These are phyloP conservation scores for Postia placenta DNA, from an alignment of 768 basidiomycete species.

Conservation along the genomic window DNA sequence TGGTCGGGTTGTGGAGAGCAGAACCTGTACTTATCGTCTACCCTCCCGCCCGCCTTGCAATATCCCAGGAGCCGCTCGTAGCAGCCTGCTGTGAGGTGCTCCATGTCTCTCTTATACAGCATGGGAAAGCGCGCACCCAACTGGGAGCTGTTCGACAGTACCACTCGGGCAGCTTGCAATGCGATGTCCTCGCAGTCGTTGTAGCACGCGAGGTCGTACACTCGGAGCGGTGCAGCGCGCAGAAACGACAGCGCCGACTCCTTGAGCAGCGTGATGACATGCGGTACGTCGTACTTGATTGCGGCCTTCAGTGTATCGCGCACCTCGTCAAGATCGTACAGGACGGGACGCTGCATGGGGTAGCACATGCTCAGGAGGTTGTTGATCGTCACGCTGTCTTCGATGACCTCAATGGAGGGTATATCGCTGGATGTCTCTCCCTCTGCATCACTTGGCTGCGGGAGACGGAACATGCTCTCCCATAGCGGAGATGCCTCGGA, in stretches of 20 bases:
- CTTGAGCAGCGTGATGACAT: conserved; percentile 3
- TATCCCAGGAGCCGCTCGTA: too few species aligned
- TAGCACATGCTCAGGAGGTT: conserved; percentile 25
- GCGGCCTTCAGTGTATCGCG: conserved; percentile 15
- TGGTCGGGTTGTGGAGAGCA: too few species aligned
- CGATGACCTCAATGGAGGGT: conserved; percentile 25
- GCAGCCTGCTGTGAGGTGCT: too few species aligned
- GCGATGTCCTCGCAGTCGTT: conserved; percentile 13
- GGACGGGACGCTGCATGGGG: conserved; percentile 7
- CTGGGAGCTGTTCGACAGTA: too few species aligned
- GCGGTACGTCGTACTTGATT: conserved; percentile 18
- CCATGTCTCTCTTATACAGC: too few species aligned
- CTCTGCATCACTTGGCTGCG: too few species aligned
- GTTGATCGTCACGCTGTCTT: conserved; percentile 19
- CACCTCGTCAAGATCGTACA: conserved; percentile 5
- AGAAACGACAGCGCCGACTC: conserved; percentile 2
- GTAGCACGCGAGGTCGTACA: conserved; percentile 13
- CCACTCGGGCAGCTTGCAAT: conserved; percentile 4
- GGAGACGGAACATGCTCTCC: conserved; percentile 44
- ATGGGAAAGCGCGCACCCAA: too few species aligned
- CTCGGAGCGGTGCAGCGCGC: conserved; percentile 5
- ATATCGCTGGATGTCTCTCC: too few species aligned
- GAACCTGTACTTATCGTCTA: too few species aligned
- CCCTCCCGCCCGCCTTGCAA: too few species aligned
- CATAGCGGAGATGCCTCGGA: conserved; percentile 59